Evolutionary conservation across 257 asterid species (phyloP).

Genomic region (Solanum raphanifolium): DNA sequence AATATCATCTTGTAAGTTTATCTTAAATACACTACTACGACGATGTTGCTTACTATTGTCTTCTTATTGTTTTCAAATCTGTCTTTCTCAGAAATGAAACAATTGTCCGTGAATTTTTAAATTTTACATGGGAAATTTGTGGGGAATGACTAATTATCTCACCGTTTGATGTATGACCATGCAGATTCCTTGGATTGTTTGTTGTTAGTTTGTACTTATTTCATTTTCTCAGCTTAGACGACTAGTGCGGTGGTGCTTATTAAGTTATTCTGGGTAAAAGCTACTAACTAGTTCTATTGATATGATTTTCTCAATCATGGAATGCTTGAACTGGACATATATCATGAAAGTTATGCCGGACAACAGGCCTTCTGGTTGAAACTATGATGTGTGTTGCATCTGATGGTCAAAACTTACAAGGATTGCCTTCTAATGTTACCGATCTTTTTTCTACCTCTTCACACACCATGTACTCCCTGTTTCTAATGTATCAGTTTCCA

Average conservation of each 20-base stretch:
- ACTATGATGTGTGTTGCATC: too few species aligned
- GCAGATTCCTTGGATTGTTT: neutral
- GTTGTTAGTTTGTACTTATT: neutral
- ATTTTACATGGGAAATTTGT: neutral
- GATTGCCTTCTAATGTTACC: too few species aligned
- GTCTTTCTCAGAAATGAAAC: neutral
- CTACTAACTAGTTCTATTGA: neutral
- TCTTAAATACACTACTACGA: too few species aligned
- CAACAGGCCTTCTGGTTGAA: too few species aligned
- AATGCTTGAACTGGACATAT: neutral
- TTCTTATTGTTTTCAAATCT: neutral
- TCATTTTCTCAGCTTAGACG: neutral
- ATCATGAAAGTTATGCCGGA: too few species aligned
- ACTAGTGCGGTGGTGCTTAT: neutral
- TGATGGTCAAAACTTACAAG: too few species aligned
- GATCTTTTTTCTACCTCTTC: too few species aligned
- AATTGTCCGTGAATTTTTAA: neutral
- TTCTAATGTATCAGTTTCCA: too few species aligned
- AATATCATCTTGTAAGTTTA: too few species aligned
- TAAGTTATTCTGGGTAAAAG: neutral
- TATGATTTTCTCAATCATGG: neutral
- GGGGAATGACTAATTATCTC: neutral
- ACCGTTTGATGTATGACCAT: neutral
- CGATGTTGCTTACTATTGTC: neutral
- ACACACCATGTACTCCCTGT: too few species aligned